Base-by-base conservation (phyloP, 176 grass and related monocot species). In the Oryza glaberrima region DNA sequence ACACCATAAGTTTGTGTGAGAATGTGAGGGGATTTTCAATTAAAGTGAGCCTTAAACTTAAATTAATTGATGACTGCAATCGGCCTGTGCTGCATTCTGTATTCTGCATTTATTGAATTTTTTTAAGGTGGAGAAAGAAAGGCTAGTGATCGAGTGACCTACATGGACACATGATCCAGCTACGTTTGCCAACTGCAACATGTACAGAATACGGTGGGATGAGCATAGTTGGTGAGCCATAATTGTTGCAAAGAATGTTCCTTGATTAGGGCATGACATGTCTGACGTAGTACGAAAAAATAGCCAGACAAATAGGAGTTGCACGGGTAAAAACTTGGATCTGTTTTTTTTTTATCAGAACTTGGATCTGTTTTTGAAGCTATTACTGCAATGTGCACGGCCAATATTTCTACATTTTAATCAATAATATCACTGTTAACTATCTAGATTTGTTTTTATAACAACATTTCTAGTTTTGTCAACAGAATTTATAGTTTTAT, bases 161-260 rank as follows among this genome's bases (percentile, higher is more conserved):
- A 12, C 40, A 11, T 61, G 20, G 56, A 61, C 56, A 10, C 34
- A 41, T 41, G 40, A 56, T 87, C 79, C 85, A 83, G 80, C 86
- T 83, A 70, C 11, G 83, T 17, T 16, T 38, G 25, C 67, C 76
- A 65, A 79, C 52, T 12, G 51, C 40, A 70, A 22, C 49, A 41
- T 41, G 40, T 41, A 41, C 12, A n/a, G 14, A 65, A 65, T 65
- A 54, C 30, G 86, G 67, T 65, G 40, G 44, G 68, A 28, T 41
- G 54, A 77, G 20, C 43, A 52, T 40, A 88, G 85, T 82, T 0
- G 85, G 86, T 88, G 80, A 72, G 30, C 49, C 44, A 83, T 88
- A 83, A 82, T 66, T 65, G 67, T 54, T 52, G 41, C 43, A 10
- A 88, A 77, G 86, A 88, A 78, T 88, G 86, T 78, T 66, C 73